Base-by-base conservation (phyloP, 2,329 filamentous ascomycete genomes). In the Cyclaneusma minus region DNA sequence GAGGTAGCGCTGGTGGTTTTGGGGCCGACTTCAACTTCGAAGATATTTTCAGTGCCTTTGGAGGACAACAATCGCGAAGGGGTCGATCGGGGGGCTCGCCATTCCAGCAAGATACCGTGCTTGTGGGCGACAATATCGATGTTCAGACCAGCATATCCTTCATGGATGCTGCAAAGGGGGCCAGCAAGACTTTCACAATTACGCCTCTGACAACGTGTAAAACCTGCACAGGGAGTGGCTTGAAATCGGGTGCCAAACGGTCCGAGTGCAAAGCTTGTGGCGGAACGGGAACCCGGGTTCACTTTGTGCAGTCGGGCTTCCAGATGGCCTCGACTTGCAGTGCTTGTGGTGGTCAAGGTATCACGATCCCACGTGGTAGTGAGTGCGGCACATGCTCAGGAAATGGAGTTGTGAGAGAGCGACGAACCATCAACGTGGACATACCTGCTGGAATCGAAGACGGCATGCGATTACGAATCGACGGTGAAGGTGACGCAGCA, bases 391-490 rank as follows among this genome's bases (percentile, higher is more conserved):
- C 70, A 1, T 98, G 89, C 50, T 57, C 62, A 32, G 89, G 89
- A 19, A 72, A 83, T 29, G 89, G 89, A 23, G 85, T 91, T 10
- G 68, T 83, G 18, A 67, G 83, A 40, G 82, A 93, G 44, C 66
- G 73, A 34, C 83, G 81, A 56, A 82, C 79, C 0, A 73, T 98
- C 25, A 78, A 68, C 15, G 68, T 98, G 22, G 85, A 95, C 41
- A 94, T 98, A 23, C 89, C 89, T 2, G 84, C 80, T 13, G 89
- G 89, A 36, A 84, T 98, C 16, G 89, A 95, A 49, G 87, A 98
- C 49, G 85, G 87, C 29, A 95, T 95, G 87, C 71, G 83, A 30
- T 57, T 98, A 42, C 68, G 82, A 27, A 68, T 98, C 15, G 70
- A 74, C 31, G 80, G 80, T 14, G 84, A 91, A 45, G 89, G 89